Conservation (phyloP, 2,329 filamentous ascomycete genomes). For the Knoxdaviesia capensis region DNA sequence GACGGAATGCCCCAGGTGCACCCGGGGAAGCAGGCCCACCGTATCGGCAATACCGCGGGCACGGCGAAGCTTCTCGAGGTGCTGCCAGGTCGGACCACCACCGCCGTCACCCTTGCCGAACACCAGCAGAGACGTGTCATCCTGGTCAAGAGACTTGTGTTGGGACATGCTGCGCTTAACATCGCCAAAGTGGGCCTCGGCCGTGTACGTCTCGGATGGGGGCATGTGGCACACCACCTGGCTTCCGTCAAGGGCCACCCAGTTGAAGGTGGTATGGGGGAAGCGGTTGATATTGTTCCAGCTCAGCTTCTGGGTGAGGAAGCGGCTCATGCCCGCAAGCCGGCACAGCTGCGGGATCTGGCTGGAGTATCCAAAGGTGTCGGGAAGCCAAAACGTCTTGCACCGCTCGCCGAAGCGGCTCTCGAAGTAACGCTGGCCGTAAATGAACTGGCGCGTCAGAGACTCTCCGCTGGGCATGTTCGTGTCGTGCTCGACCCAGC, state of each 20-base stretch:
- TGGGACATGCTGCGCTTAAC: constrained; percentile 73
- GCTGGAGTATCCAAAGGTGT: constrained; percentile 93
- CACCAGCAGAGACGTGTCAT: constrained; percentile 73
- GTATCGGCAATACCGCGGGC: constrained; percentile 85
- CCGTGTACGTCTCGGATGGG: constrained; percentile 86
- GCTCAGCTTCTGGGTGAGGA: constrained; percentile 95
- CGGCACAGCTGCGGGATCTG: constrained; percentile 89
- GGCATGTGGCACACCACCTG: constrained; percentile 98
- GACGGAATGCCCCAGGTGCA: constrained; percentile 76
- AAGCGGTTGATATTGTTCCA: constrained; percentile 99
- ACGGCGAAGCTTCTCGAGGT: constrained; percentile 83
- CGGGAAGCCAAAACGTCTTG: constrained; percentile 90
- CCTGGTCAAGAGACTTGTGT: constrained; percentile 91
- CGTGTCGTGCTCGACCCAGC: constrained; percentile 98
- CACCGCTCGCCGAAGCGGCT: constrained; percentile 77
- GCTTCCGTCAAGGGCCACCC: constrained; percentile 87
- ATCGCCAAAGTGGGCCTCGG: constrained; percentile 86
- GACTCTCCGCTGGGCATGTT: constrained; percentile 95
- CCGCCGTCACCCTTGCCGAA: constrained; percentile 96
- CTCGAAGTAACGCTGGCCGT: constrained; percentile 89
- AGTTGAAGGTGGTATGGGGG: constrained; percentile 96
- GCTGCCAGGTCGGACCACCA: constrained; percentile 82
- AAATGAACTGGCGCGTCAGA: constrained; percentile 80
- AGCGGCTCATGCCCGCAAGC: constrained; percentile 85
- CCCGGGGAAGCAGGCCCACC: constrained; percentile 60